Evolutionary conservation across 768 basidiomycete species (phyloP), one percentile per base, ranked within the genome.

Genomic region (Epithele typhae): DNA sequence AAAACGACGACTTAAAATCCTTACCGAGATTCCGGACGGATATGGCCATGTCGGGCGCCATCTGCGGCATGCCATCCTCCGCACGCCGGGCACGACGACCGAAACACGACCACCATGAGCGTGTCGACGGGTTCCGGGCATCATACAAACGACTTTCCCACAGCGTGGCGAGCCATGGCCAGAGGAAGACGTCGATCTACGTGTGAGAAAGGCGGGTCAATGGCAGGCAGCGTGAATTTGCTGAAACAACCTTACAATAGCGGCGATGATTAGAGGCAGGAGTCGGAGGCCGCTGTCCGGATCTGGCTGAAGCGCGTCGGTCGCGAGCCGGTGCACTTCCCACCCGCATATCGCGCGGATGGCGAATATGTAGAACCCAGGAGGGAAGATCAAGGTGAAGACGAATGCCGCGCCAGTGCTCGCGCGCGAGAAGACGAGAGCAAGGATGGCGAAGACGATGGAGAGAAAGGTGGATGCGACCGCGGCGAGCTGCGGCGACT

Each of bases 281-380:
- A 89, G 27, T 7, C 27, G 27, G 7, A 30, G 27, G 8, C 14
- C 8, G 27, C 14, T 30, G 14, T 30, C 27, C 8, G 27, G 27
- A 30, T 4, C 75, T 75, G 10, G 27, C 14, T 30, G 7, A 7
- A 30, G 27, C 8, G 14, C 27, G 27, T 30, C 27, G 0, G 84
- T 78, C 5, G 77, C 62, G 22, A 75, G 63, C 43, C 71, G 66
- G 39, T 79, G 67, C 42, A 74, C 75, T 64, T 91, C 86, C 54
- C 74, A 89, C 14, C 82, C 84, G 43, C 76, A 73, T 1, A 89
- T 76, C 1, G 78, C 77, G 40, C 82, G 75, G 8, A 81, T 76
- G 5, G 78, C 79, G 56, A 87, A 87, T 18, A 87, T 73, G 54
- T 85, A 90, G 63, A 81, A 89, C 10, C 77, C 76, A 1, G 88